Conservation (phyloP, 2,329 filamentous ascomycete species). For the Sporothrix pseudoabietina region DNA sequence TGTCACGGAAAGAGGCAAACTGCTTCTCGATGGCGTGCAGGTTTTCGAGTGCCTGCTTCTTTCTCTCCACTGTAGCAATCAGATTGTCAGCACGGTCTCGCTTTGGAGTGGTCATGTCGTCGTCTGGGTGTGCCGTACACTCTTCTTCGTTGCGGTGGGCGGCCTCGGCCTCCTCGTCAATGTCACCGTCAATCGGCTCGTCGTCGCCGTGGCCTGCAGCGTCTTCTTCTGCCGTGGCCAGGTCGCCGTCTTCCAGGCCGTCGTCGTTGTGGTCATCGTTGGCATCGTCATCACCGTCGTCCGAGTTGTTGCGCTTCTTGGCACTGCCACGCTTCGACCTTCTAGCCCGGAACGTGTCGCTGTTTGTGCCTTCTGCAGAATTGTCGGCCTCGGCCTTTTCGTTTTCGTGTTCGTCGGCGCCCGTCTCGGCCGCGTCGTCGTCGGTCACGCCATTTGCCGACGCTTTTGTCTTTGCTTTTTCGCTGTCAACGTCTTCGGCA, state of each 20-base stretch:
- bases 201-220: slow-evolving; percentile 56
- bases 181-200: slow-evolving; percentile 56
- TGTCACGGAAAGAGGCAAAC: slow-evolving; percentile 82
- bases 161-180: slow-evolving; percentile 62
- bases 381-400: slow-evolving; percentile 32
- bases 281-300: slow-evolving; percentile 35
- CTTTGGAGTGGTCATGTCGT: not conserved
- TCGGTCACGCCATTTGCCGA: slow-evolving; percentile 40
- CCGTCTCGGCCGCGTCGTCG: slow-evolving; percentile 45
- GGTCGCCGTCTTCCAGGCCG: slow-evolving; percentile 38
- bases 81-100: slow-evolving; percentile 22
- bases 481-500: slow-evolving; percentile 11
- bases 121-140: slow-evolving; percentile 47
- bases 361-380: slow-evolving; percentile 40
- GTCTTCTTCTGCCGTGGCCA: slow-evolving; percentile 43
- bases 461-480: slow-evolving; percentile 40
- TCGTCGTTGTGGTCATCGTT: slow-evolving; percentile 26
- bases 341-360: slow-evolving; percentile 44
- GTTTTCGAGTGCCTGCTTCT: slow-evolving; percentile 77
- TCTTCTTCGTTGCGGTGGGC: slow-evolving; percentile 66
- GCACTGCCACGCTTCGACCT: slow-evolving; percentile 46
- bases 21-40: slow-evolving; percentile 81
- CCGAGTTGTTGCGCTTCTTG: slow-evolving; percentile 38
- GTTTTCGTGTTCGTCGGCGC: slow-evolving; percentile 28
- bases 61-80: slow-evolving; percentile 65